Base-by-base conservation (phyloP, 164 flowering plant genomes). In the Piper longum region DNA sequence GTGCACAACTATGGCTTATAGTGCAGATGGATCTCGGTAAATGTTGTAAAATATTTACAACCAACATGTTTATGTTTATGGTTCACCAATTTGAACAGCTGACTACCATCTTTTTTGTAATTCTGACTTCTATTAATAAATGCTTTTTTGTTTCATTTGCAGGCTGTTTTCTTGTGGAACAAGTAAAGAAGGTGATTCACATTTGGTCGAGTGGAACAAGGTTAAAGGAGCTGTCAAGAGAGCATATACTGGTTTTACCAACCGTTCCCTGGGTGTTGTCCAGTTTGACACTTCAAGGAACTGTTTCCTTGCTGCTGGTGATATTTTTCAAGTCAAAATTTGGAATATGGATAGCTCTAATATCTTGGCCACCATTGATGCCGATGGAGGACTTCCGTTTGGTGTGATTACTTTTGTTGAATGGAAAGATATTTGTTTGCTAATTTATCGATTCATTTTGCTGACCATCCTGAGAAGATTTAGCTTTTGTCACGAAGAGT, bases 21-120 rank as follows among this genome's bases (percentile, higher is more conserved):
- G 90, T 79, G 85, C 86, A 56, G 95, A 85, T 81, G 90, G 95
- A 55, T 70, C 84, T 41, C 80, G 95, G 95, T 87, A 56, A 62
- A 12, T 1, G 41, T 17, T 12, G 4, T 57, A 54, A 17, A 16
- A 18, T 59, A 54, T 63, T 2, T 5, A 14, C 11, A 9, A 1
- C 14, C 3, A 26, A 26, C 36, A 26, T 26, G 36, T 6, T 12
- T 48, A 9, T 9, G 14, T 48, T 2, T 9, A 48, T 48, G 9
- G 9, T 48, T 8, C 9, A 2, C 14, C 3, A 48, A 9, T 26
- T 5, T 48, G 52, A 13, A 48, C 14, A 0, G 26, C 60, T 57
- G 42, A 36, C 60, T 7, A 7, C 36, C 12, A 9, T 48, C 14
- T 12, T 12, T 26, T 11, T 18, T 57, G 36, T 26, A 26, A 36